These are phyloP conservation scores for Arthroderma uncinatum DNA, from an alignment of 2,329 filamentous ascomycete species.

Conservation along the genomic window DNA sequence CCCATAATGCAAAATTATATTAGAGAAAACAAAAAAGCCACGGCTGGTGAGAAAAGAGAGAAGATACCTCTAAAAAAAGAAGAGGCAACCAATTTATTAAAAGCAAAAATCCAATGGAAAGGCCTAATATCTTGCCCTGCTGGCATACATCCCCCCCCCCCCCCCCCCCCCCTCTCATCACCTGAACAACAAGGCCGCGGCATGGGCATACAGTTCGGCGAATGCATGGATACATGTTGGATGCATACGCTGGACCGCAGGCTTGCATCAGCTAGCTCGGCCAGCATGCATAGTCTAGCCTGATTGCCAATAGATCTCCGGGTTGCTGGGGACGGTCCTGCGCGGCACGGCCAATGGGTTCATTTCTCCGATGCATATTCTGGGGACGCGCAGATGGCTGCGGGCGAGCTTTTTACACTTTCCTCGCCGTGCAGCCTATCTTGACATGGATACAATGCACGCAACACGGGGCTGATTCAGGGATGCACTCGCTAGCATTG, in stretches of 20 bases:
- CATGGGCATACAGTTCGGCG: not conserved
- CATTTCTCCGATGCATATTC: not conserved
- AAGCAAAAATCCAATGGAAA: not conserved
- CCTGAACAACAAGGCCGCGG: not conserved
- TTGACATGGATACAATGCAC: not conserved
- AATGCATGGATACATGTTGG: not conserved
- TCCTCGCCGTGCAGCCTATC: not conserved
- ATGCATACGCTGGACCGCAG: not conserved
- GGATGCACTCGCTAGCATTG: not conserved
- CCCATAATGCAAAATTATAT: not conserved
- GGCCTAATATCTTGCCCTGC: not conserved
- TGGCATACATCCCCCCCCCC: not conserved
- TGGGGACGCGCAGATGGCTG: not conserved
- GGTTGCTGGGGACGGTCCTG: not conserved
- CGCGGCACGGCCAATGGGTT: conserved; percentile 1
- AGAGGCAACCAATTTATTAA: not conserved
- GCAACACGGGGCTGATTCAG: conserved; percentile 1
- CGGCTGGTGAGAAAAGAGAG: not conserved
- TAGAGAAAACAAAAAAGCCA: not conserved
- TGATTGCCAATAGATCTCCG: not conserved
- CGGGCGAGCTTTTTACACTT: not conserved
- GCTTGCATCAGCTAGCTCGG: not conserved
- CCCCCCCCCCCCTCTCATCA: not conserved
- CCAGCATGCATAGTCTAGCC: not conserved
- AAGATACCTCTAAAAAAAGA: not conserved